phyloP scores from a whole-genome alignment of 148 eudicot species.

The Agrostemma githago region DNA sequence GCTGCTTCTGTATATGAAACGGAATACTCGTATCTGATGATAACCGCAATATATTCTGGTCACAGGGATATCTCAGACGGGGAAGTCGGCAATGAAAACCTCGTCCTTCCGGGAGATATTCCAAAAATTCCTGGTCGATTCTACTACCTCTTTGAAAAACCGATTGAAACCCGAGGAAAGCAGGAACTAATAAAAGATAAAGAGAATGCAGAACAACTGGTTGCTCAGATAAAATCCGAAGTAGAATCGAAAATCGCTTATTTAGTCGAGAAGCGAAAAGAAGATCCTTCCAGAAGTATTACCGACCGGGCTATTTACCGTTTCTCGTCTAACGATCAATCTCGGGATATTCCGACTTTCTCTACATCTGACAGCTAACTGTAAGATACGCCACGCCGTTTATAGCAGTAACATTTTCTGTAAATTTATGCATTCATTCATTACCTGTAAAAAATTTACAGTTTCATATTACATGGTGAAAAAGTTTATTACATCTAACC shows the following conservation, averaged over 20 bases:
- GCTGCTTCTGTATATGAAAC: no score
- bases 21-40: background rate
- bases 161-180: conserved; percentile 62
- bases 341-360: conserved; percentile 56
- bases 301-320: conserved; percentile 51
- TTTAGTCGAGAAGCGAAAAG: conserved; percentile 60
- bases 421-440: background rate
- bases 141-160: conserved; percentile 73
- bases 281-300: conserved; percentile 72
- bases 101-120: conserved; percentile 53
- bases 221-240: conserved; percentile 53
- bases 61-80: conserved; percentile 52
- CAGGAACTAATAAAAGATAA: conserved; percentile 46
- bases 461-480: background rate
- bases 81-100: conserved; percentile 64
- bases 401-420: conserved; percentile 6
- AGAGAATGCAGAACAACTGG: conserved; percentile 50
- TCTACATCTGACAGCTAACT: conserved; percentile 34
- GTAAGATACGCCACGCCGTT: conserved; percentile 12
- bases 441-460: background rate
- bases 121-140: conserved; percentile 88
- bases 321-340: conserved; percentile 27
- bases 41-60: conserved; percentile 13
- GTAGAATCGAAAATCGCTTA: conserved; percentile 50
- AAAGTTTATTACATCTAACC: no score